A percentile compares a stretch with the other conserved stretches of the same genome.
These are phyloP conservation scores for Aphanoascus verrucosus DNA, from an alignment of 2,329 filamentous ascomycete genomes.

Conservation along the genomic window DNA sequence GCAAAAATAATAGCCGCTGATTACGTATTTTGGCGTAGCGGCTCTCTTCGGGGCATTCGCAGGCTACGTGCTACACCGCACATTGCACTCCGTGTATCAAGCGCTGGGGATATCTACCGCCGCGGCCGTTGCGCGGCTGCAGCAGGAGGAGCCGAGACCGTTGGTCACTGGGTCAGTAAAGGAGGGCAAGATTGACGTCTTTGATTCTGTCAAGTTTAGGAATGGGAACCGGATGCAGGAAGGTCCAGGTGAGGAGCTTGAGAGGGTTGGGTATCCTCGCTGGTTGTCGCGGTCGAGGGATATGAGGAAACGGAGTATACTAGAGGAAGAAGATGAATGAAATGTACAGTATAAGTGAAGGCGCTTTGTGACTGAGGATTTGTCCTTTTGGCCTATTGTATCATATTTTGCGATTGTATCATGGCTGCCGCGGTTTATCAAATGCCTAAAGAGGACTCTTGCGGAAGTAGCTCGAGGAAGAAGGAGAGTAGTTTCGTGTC, in stretches of 20 bases:
- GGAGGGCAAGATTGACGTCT: not conserved
- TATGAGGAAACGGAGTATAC: not conserved
- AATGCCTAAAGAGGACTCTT: too few relatives aligned
- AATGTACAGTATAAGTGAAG: not conserved
- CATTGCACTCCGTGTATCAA: not conserved
- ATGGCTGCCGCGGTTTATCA: too few relatives aligned
- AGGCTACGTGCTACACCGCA: constrained; percentile 1
- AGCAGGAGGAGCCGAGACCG: not conserved
- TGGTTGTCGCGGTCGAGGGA: not conserved
- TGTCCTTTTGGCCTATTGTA: too few relatives aligned
- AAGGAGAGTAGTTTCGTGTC: too few relatives aligned
- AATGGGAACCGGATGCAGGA: not conserved
- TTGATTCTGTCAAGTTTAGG: not conserved
- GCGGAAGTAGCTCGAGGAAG: too few relatives aligned
- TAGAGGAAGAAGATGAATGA: constrained; percentile 3
- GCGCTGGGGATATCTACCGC: not conserved
- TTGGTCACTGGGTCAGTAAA: not conserved
- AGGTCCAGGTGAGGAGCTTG: not conserved
- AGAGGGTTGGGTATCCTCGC: not conserved
- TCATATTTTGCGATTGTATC: not conserved
- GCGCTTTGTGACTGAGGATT: not conserved
- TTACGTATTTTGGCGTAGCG: constrained; percentile 5
- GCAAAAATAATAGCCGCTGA: constrained; percentile 1
- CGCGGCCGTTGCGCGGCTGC: too few relatives aligned
- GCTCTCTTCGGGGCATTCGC: not conserved